phyloP scores from a whole-genome alignment of 495 filamentous ascomycete species.

The Xylaria venustula region DNA sequence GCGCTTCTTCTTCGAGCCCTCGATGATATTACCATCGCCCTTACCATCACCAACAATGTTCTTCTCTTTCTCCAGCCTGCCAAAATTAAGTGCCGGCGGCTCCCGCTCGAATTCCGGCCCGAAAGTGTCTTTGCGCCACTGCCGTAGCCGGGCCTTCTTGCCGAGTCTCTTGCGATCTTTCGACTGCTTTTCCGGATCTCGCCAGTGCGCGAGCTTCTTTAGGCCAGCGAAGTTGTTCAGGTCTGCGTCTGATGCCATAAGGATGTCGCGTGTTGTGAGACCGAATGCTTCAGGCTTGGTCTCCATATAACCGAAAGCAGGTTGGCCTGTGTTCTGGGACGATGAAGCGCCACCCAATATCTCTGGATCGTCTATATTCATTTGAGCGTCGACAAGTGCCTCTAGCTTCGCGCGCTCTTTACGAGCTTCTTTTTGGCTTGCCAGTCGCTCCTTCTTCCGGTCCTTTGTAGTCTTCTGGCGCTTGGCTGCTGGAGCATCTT shows the following conservation, averaged over 20 bases:
- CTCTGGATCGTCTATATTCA: conserved; percentile 67
- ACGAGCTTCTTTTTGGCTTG: conserved; percentile 71
- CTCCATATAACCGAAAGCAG: conserved; percentile 83
- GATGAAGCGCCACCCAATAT: conserved; percentile 42
- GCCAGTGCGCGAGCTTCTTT: conserved; percentile 90
- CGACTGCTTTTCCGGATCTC: conserved; percentile 82
- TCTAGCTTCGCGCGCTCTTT: conserved; percentile 82
- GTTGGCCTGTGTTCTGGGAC: conserved; percentile 15
- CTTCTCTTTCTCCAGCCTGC: conserved; percentile 23
- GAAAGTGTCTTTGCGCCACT: conserved; percentile 94
- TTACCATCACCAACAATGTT: neutral
- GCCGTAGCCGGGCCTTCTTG: conserved; percentile 83
- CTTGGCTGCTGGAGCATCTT: conserved; percentile 41
- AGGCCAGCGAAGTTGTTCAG: conserved; percentile 89
- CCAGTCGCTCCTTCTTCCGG: conserved; percentile 62
- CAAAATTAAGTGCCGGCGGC: conserved; percentile 49
- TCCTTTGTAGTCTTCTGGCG: conserved; percentile 65
- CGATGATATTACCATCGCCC: conserved; percentile 29
- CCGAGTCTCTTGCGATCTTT: conserved; percentile 82
- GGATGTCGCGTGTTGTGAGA: conserved; percentile 82
- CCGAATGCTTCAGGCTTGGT: conserved; percentile 89
- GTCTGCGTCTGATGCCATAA: conserved; percentile 82
- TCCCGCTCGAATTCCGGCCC: conserved; percentile 58
- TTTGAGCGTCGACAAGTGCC: conserved; percentile 76
- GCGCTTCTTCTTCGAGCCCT: conserved; percentile 45